These are phyloP conservation scores for Saccharomycopsis selenospora DNA, from an alignment of 805 yeast species.

Conservation along the genomic window DNA sequence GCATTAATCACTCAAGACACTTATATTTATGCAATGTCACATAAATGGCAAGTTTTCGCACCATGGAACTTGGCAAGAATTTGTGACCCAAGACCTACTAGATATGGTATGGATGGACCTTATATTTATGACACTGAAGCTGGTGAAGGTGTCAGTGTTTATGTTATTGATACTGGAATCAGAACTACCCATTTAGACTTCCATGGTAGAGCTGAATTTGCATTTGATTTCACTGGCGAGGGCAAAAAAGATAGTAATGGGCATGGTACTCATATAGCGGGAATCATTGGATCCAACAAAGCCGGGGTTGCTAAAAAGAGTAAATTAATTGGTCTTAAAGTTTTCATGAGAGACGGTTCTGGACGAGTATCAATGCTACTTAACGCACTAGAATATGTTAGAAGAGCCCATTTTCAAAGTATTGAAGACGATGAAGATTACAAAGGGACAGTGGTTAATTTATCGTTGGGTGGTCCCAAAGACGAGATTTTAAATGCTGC, in stretches of 20 bases:
- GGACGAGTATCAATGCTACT: constrained; percentile 79
- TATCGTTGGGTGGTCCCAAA: constrained; percentile 90
- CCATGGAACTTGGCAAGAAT: constrained; percentile 74
- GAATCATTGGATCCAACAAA: constrained; percentile 73
- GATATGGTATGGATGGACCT: constrained; percentile 36
- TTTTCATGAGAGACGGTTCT: constrained; percentile 71
- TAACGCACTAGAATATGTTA: constrained; percentile 79
- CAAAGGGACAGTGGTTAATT: constrained; percentile 84
- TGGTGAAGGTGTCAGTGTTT: constrained; percentile 79
- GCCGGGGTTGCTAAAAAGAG: constrained; percentile 84
- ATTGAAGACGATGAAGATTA: constrained; percentile 52
- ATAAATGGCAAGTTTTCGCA: constrained; percentile 48
- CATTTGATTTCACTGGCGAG: constrained; percentile 66
- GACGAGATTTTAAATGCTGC: constrained; percentile 81
- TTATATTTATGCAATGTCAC: constrained; percentile 40
- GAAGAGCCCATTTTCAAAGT: constrained; percentile 55
- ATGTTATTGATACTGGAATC: constrained; percentile 86
- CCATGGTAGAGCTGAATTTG: constrained; percentile 80
- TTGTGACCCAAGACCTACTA: constrained; percentile 36
- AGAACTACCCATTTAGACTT: constrained; percentile 69
- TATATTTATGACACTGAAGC: constrained; percentile 65
- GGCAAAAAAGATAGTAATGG: constrained; percentile 82
- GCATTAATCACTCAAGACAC: constrained; percentile 59
- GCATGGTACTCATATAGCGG: constrained; percentile 95
- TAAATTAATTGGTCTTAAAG: constrained; percentile 74